Evolutionary conservation across 2,329 filamentous ascomycete species (phyloP).

Genomic region (Neonectria sp.): DNA sequence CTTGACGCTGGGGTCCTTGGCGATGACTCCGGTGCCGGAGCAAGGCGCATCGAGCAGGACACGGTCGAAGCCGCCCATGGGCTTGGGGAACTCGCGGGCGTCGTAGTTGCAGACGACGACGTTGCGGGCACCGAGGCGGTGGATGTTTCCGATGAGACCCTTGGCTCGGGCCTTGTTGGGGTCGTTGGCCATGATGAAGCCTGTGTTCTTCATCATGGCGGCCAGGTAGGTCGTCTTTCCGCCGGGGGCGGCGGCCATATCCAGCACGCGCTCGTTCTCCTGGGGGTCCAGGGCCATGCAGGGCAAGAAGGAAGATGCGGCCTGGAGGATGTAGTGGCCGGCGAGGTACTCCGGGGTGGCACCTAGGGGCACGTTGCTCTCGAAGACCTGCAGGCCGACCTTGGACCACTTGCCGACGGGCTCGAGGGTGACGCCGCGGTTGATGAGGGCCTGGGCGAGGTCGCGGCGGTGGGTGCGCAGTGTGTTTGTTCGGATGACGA

Average conservation of each 20-base stretch:
- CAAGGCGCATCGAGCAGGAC: conserved; percentile 96
- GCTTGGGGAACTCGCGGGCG: conserved; percentile 91
- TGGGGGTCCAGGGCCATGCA: conserved; percentile 98
- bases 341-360: conserved; percentile 98
- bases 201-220: conserved; percentile 97
- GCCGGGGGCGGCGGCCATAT: conserved; percentile 95
- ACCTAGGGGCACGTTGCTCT: conserved; percentile 87
- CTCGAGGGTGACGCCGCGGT: conserved; percentile 95
- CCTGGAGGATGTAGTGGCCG: conserved; percentile 98
- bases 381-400: conserved; percentile 96
- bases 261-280: conserved; percentile 90
- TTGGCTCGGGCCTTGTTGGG: conserved; percentile 93
- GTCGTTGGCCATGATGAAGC: conserved; percentile 96
- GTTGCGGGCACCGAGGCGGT: conserved; percentile 94
- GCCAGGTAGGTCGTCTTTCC: conserved; percentile 97
- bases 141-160: conserved; percentile 97
- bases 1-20: conserved; percentile 97
- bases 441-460: conserved; percentile 93
- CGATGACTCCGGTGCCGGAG: conserved; percentile 96
- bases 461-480: conserved; percentile 83
- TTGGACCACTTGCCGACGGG: conserved; percentile 99
- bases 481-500: conserved; percentile 98
- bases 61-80: conserved; percentile 96
- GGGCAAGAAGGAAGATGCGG: conserved; percentile 95
- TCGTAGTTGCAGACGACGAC: conserved; percentile 97